Evolutionary conservation across 768 basidiomycete species (phyloP).

Genomic region (Kwoniella newhampshirensis): DNA sequence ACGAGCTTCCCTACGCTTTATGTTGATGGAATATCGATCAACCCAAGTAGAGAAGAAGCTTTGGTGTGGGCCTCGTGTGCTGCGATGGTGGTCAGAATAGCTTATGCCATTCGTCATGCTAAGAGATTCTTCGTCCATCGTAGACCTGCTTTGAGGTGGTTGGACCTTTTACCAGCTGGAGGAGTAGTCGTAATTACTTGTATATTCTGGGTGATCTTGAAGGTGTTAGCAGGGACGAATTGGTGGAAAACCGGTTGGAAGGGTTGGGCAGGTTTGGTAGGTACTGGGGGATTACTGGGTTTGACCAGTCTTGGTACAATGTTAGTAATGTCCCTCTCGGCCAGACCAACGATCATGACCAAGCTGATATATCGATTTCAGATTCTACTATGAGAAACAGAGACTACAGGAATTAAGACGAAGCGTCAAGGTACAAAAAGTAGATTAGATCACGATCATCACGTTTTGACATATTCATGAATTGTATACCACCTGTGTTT

Average conservation of each 20-base stretch:
- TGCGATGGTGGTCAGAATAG: conserved; percentile 44
- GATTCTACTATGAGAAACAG: no score
- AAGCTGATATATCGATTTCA: no score
- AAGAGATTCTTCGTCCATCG: neutral
- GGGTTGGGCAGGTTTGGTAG: conserved; percentile 30
- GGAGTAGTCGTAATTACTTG: conserved; percentile 5
- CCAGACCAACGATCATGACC: no score
- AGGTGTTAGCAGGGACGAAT: conserved; percentile 1
- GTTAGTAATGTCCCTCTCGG: conserved; percentile 11
- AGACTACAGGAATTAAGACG: no score
- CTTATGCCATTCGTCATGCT: conserved; percentile 30
- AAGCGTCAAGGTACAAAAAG: no score
- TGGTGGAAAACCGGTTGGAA: conserved; percentile 21
- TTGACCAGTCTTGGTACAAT: conserved; percentile 24
- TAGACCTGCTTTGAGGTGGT: neutral
- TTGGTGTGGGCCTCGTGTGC: conserved; percentile 11
- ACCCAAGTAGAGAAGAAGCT: conserved; percentile 26
- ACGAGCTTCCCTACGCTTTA: conserved; percentile 52
- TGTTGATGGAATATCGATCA: conserved; percentile 18
- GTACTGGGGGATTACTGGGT: conserved; percentile 28
- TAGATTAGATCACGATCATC: no score
- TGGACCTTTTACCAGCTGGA: neutral
- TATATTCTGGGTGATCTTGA: conserved; percentile 3
- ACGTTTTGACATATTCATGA: no score
- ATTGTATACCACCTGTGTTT: no score